phyloP scores from a whole-genome alignment of 2,329 filamentous ascomycete species.

The Trichoderma cornu-damae region DNA sequence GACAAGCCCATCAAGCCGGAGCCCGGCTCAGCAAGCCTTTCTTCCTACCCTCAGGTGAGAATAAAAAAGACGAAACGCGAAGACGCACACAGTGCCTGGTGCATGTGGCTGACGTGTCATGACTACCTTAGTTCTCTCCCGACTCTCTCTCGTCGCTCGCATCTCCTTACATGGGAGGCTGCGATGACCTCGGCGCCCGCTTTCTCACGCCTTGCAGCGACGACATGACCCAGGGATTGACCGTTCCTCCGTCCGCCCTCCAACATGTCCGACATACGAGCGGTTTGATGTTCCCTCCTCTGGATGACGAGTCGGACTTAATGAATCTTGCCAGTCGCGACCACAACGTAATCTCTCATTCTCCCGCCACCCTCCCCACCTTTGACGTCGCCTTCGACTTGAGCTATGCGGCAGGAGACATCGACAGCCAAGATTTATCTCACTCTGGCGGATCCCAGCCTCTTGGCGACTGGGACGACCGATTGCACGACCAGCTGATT shows the following conservation, averaged over 20 bases:
- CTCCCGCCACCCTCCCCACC: conserved; percentile 36
- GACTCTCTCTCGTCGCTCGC: conserved; percentile 30
- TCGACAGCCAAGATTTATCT: conserved; percentile 26
- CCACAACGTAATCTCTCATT: conserved; percentile 29
- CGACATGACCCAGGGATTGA: conserved; percentile 35
- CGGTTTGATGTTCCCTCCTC: conserved; percentile 12
- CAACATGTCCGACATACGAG: conserved; percentile 24
- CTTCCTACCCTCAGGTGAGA: conserved; percentile 1
- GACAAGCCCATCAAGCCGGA: conserved; percentile 40
- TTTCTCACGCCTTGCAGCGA: conserved; percentile 54
- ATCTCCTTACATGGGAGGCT: conserved; percentile 35
- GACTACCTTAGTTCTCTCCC: conserved; percentile 35
- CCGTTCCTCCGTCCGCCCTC: conserved; percentile 28
- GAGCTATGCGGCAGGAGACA: conserved; percentile 32
- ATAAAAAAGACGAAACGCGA: too few species aligned
- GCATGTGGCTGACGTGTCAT: conserved; percentile 22
- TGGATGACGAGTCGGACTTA: conserved; percentile 28
- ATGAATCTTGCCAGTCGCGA: conserved; percentile 29
- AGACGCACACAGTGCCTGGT: background rate
- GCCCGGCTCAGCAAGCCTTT: conserved; percentile 23
- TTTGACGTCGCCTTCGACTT: conserved; percentile 38
- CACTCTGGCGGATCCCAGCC: conserved; percentile 26
- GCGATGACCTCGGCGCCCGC: conserved; percentile 36
- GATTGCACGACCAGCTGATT: conserved; percentile 8
- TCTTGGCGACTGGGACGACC: conserved; percentile 31